Percentiles rank a stretch among this genome's conserved stretches.
Conservation (phyloP, 805 yeast genomes). For the Clavispora carvajalis region DNA sequence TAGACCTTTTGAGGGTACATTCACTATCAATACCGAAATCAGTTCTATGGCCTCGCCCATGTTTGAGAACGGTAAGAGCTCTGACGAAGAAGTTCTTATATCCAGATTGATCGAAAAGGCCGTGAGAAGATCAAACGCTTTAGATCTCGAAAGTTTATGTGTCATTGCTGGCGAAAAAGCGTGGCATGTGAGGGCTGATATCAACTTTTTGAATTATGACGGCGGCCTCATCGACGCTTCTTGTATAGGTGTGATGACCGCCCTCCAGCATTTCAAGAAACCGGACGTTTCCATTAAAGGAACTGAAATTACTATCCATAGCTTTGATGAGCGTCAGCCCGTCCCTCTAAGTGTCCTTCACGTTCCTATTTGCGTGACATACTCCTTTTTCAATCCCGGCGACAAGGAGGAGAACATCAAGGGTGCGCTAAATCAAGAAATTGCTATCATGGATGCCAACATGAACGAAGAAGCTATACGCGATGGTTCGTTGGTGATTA, state of each 20-base stretch:
- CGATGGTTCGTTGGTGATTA: conserved; percentile 76
- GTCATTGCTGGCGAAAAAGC: conserved; percentile 86
- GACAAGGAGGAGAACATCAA: conserved; percentile 65
- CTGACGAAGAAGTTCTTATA: conserved; percentile 78
- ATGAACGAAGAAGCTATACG: conserved; percentile 70
- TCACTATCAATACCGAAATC: conserved; percentile 77
- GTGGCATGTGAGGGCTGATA: conserved; percentile 88
- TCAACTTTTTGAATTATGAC: conserved; percentile 83
- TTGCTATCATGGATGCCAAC: conserved; percentile 70
- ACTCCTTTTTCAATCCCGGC: conserved; percentile 72
- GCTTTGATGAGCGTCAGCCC: conserved; percentile 76
- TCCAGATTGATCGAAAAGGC: conserved; percentile 87
- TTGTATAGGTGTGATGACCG: conserved; percentile 86
- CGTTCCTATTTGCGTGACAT: conserved; percentile 84
- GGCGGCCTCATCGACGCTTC: conserved; percentile 91
- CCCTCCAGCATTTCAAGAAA: conserved; percentile 72
- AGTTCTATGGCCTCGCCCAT: conserved; percentile 86
- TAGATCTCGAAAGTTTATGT: conserved; percentile 87
- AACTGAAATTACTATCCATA: conserved; percentile 61
- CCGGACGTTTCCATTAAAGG: conserved; percentile 77
- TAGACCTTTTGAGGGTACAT: conserved; percentile 89
- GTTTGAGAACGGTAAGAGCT: conserved; percentile 67
- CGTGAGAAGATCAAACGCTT: conserved; percentile 80
- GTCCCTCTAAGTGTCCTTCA: conserved; percentile 81
- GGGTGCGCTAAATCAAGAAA: conserved; percentile 56